A percentile compares a stretch with the other conserved stretches of the same genome.
phyloP scores from a whole-genome alignment of 352 stramenopile genomes.

The Pythium rishiriense region DNA sequence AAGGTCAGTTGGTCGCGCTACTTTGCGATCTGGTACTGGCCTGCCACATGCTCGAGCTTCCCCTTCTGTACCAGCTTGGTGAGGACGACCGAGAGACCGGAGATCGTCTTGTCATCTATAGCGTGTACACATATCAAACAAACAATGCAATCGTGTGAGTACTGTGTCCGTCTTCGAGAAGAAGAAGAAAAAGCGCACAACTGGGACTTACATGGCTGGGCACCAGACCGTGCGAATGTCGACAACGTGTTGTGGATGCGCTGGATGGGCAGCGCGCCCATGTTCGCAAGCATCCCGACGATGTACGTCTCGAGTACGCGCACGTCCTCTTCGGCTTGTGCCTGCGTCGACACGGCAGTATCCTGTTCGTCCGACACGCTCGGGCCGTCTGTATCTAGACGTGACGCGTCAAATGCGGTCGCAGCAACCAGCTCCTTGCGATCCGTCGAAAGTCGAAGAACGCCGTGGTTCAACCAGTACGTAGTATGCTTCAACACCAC shows the following conservation, averaged over 20 bases:
- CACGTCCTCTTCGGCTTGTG: slow-evolving; percentile 92
- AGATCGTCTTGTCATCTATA: slow-evolving; percentile 83
- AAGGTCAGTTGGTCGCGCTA: slow-evolving; percentile 7
- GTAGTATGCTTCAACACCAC: slow-evolving; percentile 55
- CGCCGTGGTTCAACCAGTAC: slow-evolving; percentile 73
- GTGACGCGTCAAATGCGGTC: slow-evolving; percentile 46
- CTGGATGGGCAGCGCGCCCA: slow-evolving; percentile 90
- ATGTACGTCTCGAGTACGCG: slow-evolving; percentile 94
- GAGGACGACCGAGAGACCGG: slow-evolving; percentile 67
- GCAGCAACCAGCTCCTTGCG: slow-evolving; percentile 47
- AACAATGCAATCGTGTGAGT: neutral
- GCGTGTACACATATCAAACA: slow-evolving; percentile 1
- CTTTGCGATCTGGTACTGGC: slow-evolving; percentile 68
- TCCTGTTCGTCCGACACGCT: slow-evolving; percentile 48
- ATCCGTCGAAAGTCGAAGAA: slow-evolving; percentile 49
- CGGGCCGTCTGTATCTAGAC: slow-evolving; percentile 36
- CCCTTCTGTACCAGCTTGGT: slow-evolving; percentile 65
- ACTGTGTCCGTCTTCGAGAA: too few species aligned
- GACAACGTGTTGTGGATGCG: slow-evolving; percentile 96
- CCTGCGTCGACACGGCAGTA: slow-evolving; percentile 87
- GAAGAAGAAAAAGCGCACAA: neutral
- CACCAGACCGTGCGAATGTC: slow-evolving; percentile 74
- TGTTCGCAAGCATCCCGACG: slow-evolving; percentile 94
- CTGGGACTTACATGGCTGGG: slow-evolving; percentile 63
- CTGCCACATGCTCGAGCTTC: slow-evolving; percentile 65